Conservation (phyloP, 2,329 filamentous ascomycete genomes). For the Phoma herbarum region DNA sequence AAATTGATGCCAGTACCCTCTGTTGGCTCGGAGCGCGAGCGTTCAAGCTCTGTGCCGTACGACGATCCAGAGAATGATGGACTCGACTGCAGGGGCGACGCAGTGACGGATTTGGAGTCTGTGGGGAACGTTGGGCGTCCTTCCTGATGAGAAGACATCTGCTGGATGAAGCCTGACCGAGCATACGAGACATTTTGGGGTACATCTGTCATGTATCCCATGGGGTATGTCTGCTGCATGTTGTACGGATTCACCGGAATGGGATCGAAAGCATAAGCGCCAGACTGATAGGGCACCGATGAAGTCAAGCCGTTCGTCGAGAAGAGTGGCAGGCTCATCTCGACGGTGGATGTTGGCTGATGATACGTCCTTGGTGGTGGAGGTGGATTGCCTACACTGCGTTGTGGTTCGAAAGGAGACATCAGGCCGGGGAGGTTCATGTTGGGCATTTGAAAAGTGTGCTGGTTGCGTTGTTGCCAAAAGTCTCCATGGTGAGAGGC, state of each 20-base stretch:
- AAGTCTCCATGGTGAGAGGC: constrained; percentile 46
- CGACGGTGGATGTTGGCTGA: constrained; percentile 43
- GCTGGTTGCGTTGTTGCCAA: constrained; percentile 48
- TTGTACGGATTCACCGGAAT: constrained; percentile 48
- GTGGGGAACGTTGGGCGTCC: constrained; percentile 37
- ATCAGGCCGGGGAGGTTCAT: constrained; percentile 44
- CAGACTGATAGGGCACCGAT: constrained; percentile 49
- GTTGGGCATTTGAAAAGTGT: constrained; percentile 40
- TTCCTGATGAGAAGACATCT: constrained; percentile 41
- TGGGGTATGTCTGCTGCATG: constrained; percentile 46
- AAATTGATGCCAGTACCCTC: constrained; percentile 66
- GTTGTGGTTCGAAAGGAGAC: constrained; percentile 43
- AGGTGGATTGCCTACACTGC: constrained; percentile 35
- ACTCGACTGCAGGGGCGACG: constrained; percentile 54
- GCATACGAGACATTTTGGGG: constrained; percentile 41
- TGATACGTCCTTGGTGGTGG: constrained; percentile 42
- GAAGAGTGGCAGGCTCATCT: constrained; percentile 50
- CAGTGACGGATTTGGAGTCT: constrained; percentile 55
- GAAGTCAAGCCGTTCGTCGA: constrained; percentile 37
- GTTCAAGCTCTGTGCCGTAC: constrained; percentile 53
- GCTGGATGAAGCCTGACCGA: constrained; percentile 31
- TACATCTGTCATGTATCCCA: constrained; percentile 38
- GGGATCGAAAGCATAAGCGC: constrained; percentile 48
- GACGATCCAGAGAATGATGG: constrained; percentile 50
- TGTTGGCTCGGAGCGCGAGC: constrained; percentile 55